Base-by-base conservation (phyloP, 768 basidiomycete species). In the Stropharia rugosoannulata region DNA sequence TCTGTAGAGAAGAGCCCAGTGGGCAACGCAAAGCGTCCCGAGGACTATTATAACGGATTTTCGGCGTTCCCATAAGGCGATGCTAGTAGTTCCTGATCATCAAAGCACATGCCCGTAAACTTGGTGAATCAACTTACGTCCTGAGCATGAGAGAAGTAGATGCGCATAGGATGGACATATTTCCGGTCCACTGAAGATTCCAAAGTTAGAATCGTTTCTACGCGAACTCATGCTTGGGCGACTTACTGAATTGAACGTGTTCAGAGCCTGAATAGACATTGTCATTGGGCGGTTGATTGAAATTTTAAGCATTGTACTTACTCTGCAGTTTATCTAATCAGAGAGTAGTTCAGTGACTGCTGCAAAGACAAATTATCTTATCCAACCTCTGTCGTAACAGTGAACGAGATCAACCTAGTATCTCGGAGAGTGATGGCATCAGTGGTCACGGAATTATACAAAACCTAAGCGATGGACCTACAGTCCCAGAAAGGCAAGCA, bases 131-230 rank as follows among this genome's bases (percentile, higher is more conserved):
- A 39, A 62, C 79, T 56, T 64, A 87, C 86, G 86, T 87, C 67
- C 87, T 76, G 48, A 88, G 75, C 84, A 87, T 85, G 39, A 89
- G 74, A 27, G 84, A 86, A 0, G 85, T 87, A 13, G 84, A 85
- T 8, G 84, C 81, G 57, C 79, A 79, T n/a, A 84, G 73, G 38
- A 87, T 82, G 5, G 84, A 71, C 80, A 85, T 80, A 57, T 85
- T 86, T 49, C 84, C 84, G 12, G 82, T 76, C 78, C 79, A 80
- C 85, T 87, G 57, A 3, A n/a, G 15, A 29, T 25, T 6, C 3
- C 22, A 22, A 22, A 8, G 2, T 12, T 13, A 39, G 1, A 50
- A 49, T 43, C 5, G 27, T 56, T 19, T 46, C 35, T 13, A 10
- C 27, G 12, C 8, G n/a, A 38, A 10, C 13, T 16, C 11, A 4